phyloP scores from a whole-genome alignment of 805 yeast species.

The Phaffomyces opuntiae region DNA sequence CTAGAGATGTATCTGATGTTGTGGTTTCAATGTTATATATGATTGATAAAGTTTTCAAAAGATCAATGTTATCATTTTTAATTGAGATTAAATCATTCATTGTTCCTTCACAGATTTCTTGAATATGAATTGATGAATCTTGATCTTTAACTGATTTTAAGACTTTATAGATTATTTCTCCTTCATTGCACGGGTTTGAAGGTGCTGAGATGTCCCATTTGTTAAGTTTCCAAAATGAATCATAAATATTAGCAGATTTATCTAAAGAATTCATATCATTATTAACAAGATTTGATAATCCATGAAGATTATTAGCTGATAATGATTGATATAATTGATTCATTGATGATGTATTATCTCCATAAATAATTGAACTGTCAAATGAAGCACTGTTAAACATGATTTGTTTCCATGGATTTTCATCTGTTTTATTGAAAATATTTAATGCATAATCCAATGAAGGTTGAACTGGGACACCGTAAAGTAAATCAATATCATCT shows the following conservation, averaged over 20 bases:
- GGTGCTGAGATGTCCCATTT: conserved; percentile 70
- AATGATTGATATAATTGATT: conserved; percentile 31
- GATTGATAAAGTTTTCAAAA: conserved; percentile 6
- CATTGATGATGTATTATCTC: conserved; percentile 5
- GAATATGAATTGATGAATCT: conserved; percentile 7
- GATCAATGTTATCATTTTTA: neutral
- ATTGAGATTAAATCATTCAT: neutral
- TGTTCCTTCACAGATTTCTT: conserved; percentile 3
- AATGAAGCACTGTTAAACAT: conserved; percentile 50
- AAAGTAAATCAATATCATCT: conserved; percentile 55
- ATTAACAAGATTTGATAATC: conserved; percentile 44
- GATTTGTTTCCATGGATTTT: conserved; percentile 34
- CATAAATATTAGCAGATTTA: conserved; percentile 31
- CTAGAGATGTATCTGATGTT: neutral
- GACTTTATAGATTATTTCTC: conserved; percentile 44
- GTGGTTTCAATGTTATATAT: conserved; percentile 12
- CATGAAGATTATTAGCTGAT: conserved; percentile 46
- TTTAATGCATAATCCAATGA: conserved; percentile 45
- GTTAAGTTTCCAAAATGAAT: conserved; percentile 70
- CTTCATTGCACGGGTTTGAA: conserved; percentile 27
- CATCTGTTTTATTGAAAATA: conserved; percentile 28
- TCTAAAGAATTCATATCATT: conserved; percentile 12
- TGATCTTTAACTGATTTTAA: conserved; percentile 40
- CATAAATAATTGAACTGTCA: conserved; percentile 34
- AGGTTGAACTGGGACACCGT: conserved; percentile 58